Base-by-base conservation (phyloP, 2,329 filamentous ascomycete species). In the Xylaria sp. region DNA sequence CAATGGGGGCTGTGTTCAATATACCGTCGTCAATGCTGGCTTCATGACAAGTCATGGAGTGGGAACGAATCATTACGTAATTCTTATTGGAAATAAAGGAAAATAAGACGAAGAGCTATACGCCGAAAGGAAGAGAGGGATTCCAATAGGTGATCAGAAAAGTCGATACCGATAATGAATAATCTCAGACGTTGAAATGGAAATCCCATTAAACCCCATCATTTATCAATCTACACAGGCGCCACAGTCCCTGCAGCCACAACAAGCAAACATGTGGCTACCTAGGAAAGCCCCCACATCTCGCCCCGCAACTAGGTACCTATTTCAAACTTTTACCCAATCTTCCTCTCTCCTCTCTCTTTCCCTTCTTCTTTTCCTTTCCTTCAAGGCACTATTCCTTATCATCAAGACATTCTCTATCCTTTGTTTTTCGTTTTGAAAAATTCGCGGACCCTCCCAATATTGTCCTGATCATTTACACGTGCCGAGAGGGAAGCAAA, bases 391-490 rank as follows among this genome's bases (percentile, higher is more conserved):
- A 92, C 89, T 84, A 87, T 89, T 91, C 94, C 94, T 97, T 98
- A 98, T 97, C 94, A 89, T 94, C 93, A 94, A 90, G 88, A 90
- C 86, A 67, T 51, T 54, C 7, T 57, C 4, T 37, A 20, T 56
- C 41, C 56, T 64, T 60, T 56, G 34, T 58, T 55, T 66, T 66
- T 71, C 70, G 65, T 66, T 67, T 63, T 85, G 85, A 86, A 67
- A 65, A 48, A 46, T 52, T 48, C 13, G 10, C 5, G 13, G 66
- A 37, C 28, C 3, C 82, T 83, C 84, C 89, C 87, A 92, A 92
- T 87, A 88, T 90, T 88, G 90, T 91, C 88, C 88, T 93, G 94
- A 94, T 90, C 94, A 97, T 97, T 96, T 87, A 69, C 83, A 83
- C 84, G 90, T 96, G 94, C 93, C 93, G 81, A 97, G 92, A 97